Evolutionary conservation across 345 rosid species (phyloP), one percentile per base, ranked within the genome.

Genomic region (Salix suchowensis): DNA sequence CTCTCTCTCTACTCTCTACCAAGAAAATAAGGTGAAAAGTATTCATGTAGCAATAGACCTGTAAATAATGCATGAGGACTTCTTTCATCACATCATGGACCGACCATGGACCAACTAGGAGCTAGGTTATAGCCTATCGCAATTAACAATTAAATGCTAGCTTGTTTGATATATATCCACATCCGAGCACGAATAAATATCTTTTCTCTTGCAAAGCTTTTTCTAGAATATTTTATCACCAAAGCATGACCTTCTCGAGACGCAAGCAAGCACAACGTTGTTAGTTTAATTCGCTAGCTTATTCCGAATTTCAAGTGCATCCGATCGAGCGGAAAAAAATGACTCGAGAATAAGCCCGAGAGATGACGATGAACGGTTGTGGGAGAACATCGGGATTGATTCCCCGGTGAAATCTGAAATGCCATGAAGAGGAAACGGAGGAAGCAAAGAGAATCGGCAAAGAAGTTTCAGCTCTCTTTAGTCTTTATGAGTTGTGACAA

Each of bases 401-500:
- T 18, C 58, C 58, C n/a, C 0, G 6, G 58, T 18, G 58, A 52
- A 52, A 52, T 52, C 23, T 52, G 21, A 52, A 52, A 52, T 52
- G 23, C 58, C 9, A 14, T 46, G 52, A 14, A 14, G 52, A 46
- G 18, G 52, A 14, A 46, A 52, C n/a, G 58, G 46, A 40, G 58
- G 23, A 19, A 52, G 58, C 58, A 52, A 7, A 2, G 7, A 52
- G 58, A 6, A 52, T 52, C 21, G 58, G 58, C 7, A 52, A 2
- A 12, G 36, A 52, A 34, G 75, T 70, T 42, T 48, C 64, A 58
- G 2, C 50, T 68, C 61, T 16, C 36, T 28, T 42, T 42, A 10
- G 1, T 54, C n/a, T 66, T n/a, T 19, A 42, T 40, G 40, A 19
- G 66, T 21, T 24, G 82, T 67, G 68, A 74, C 77, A 71, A 74